Conservation (phyloP, 2,329 filamentous ascomycete genomes). For the Macrophomina pseudophaseolina region DNA sequence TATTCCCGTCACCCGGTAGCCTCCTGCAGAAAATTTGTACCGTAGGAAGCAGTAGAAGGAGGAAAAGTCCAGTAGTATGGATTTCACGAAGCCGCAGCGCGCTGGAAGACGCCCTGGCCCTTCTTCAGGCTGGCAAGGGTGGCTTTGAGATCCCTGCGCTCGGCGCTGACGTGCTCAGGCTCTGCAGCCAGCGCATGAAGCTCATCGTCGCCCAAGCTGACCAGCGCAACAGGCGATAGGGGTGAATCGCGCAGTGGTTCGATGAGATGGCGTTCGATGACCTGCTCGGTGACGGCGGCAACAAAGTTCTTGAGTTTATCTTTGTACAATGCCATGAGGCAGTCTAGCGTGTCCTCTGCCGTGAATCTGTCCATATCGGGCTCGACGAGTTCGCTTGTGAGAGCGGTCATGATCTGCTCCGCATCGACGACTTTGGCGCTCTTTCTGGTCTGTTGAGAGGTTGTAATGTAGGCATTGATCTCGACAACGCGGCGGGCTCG, state of each 20-base stretch:
- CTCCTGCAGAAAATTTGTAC: not conserved
- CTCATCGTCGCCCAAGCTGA: conserved; percentile 41
- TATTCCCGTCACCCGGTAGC: too few relatives aligned
- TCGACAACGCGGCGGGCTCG: not conserved
- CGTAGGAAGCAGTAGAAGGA: not conserved
- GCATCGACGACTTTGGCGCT: not conserved
- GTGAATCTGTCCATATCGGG: conserved; percentile 43
- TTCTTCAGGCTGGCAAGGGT: conserved; percentile 42
- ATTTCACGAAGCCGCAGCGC: conserved; percentile 30
- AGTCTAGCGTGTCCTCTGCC: conserved; percentile 44
- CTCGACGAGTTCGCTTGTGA: conserved; percentile 28
- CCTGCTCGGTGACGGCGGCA: conserved; percentile 40
- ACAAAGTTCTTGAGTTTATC: conserved; percentile 46
- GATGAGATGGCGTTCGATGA: conserved; percentile 47
- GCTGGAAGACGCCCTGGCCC: conserved; percentile 40
- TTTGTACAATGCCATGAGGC: conserved; percentile 45
- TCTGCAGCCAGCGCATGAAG: conserved; percentile 43
- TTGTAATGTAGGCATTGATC: not conserved
- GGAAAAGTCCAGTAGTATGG: too few relatives aligned
- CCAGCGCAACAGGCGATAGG: conserved; percentile 39
- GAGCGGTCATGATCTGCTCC: not conserved
- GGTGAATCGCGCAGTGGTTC: conserved; percentile 36
- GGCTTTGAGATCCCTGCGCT: conserved; percentile 37
- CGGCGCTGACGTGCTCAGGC: conserved; percentile 34
- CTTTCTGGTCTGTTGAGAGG: not conserved